Evolutionary conservation across 768 basidiomycete species (phyloP).

Genomic region (Phlebiopsis gigantea): DNA sequence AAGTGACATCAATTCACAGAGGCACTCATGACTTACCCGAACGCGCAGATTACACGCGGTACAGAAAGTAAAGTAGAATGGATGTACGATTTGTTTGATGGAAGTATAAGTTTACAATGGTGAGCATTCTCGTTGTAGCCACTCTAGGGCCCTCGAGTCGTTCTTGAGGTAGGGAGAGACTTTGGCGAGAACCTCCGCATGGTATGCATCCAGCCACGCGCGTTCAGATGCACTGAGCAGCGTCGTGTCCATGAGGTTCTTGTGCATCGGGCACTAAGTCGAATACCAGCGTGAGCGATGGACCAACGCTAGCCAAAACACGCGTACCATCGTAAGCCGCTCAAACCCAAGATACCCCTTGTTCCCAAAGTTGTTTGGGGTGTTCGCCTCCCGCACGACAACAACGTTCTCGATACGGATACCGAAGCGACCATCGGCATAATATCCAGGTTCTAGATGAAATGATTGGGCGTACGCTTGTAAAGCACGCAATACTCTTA

Average conservation of each 20-base stretch:
- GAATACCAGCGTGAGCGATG: not conserved
- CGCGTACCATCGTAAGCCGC: slow-evolving; percentile 72
- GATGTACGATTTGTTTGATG: too few species aligned
- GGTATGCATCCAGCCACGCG: slow-evolving; percentile 81
- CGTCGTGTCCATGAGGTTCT: slow-evolving; percentile 62
- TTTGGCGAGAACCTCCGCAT: slow-evolving; percentile 69
- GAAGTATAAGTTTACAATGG: slow-evolving; percentile 22
- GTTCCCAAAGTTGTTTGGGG: slow-evolving; percentile 72
- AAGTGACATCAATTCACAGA: too few species aligned
- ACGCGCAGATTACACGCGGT: too few species aligned
- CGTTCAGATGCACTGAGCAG: slow-evolving; percentile 66
- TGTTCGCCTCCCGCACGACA: slow-evolving; percentile 65
- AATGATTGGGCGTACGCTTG: not conserved
- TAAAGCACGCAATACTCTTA: slow-evolving; percentile 19
- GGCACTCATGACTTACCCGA: too few species aligned
- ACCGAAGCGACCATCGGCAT: slow-evolving; percentile 85
- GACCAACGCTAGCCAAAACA: not conserved
- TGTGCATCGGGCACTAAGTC: slow-evolving; percentile 87
- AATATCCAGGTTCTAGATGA: slow-evolving; percentile 80
- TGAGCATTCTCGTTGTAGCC: slow-evolving; percentile 58
- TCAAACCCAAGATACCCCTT: slow-evolving; percentile 86
- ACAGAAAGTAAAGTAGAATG: too few species aligned
- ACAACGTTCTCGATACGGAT: slow-evolving; percentile 92
- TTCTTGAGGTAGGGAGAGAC: slow-evolving; percentile 64
- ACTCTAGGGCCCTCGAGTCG: slow-evolving; percentile 52